Evolutionary conservation across 1,139 yeast species (phyloP), one percentile per base, ranked within the genome.

Genomic region (Fermentozyma sake): DNA sequence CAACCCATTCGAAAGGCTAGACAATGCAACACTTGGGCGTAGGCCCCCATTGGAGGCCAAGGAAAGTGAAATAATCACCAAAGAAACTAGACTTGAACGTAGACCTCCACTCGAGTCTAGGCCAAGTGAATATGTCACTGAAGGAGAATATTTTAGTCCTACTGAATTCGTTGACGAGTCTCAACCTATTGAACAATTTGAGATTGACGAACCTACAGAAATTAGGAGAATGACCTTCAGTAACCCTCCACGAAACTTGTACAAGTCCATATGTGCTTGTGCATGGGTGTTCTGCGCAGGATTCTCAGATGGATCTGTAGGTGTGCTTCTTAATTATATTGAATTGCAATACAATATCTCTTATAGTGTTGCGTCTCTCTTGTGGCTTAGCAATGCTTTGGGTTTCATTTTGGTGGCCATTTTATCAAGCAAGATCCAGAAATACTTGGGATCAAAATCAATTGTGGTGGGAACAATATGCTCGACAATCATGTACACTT

Each of bases 311-410:
- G 68, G 69, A 28, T 64, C 66, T 2, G 60, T 69, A 1, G 73
- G 73, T 27, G 64, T 70, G 1, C 42, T 68, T 12, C 43, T 68
- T 27, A 70, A 70, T 4, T 45, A 52, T 14, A 63, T 68, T 16
- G 72, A 68, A 32, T 39, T 34, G 4, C 55, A 60, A 34, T 68
- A 62, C 38, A 24, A 41, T 18, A 57, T 68, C 31, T 49, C 51
- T 2, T 68, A 68, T 35, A 52, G 70, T 2, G 34, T 64, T n/a
- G 71, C 67, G 4, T 61, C 72, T 4, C 38, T 65, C 23, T 52
- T 68, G 18, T 68, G 73, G 72, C 39, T 68, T 31, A 53, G 63
- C 14, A 64, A 57, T 32, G 71, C 72, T 0, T 26, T 55, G 2
- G 73, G 73, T 0, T 66, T 44, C 35, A 55, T 68, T 4, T 15